Conservation (phyloP, 139 green algal genomes). For the Chlamydomonas incerta region DNA sequence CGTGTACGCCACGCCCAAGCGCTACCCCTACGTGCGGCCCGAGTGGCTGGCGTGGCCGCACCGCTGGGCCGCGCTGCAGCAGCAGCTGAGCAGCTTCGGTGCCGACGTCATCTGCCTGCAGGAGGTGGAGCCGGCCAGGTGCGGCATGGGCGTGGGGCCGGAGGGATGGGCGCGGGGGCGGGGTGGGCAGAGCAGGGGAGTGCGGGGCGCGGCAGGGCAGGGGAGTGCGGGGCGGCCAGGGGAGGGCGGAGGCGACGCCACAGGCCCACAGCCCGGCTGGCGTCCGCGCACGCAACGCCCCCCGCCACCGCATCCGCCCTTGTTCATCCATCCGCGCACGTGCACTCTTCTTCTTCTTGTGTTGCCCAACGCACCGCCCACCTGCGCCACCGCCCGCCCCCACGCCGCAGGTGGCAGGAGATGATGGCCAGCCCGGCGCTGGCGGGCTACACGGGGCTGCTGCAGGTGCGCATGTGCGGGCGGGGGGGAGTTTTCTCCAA, state of each 20-base stretch:
- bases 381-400: no score
- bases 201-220: neutral
- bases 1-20: slow-evolving; percentile 47
- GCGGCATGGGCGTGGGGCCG: neutral
- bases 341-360: no score
- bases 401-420: slow-evolving; percentile 34
- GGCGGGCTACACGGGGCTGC: slow-evolving; percentile 4
- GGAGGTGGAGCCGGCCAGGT: slow-evolving; percentile 60
- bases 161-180: neutral
- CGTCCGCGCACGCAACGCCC: no score
- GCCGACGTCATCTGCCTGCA: slow-evolving; percentile 69
- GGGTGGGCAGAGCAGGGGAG: neutral
- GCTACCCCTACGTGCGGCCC: slow-evolving; percentile 54
- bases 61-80: slow-evolving; percentile 51
- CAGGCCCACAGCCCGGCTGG: no score
- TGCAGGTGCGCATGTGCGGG: neutral
- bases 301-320: no score
- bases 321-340: no score
- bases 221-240: neutral
- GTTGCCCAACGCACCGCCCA: no score
- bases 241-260: neutral
- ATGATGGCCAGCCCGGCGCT: slow-evolving; percentile 1
- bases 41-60: slow-evolving; percentile 41
- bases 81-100: slow-evolving; percentile 54
- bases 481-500: no score